These are phyloP conservation scores for Phialophora chinensis DNA, from an alignment of 2,329 filamentous ascomycete genomes.

Conservation along the genomic window DNA sequence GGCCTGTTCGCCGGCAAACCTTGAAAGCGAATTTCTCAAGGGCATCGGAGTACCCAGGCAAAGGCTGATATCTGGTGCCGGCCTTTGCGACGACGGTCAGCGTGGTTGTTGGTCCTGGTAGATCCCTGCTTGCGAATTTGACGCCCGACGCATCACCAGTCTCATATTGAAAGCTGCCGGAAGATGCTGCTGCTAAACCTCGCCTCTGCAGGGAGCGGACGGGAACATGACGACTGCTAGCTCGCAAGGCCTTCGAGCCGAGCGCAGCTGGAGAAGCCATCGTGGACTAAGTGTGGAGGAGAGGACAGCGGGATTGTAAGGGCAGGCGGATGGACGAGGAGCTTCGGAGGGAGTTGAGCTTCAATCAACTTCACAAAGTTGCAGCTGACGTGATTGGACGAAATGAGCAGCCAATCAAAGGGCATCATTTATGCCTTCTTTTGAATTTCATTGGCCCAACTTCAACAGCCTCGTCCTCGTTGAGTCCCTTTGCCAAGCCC, in stretches of 20 bases:
- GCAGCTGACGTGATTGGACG: slow-evolving; percentile 20
- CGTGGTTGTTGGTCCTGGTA: slow-evolving; percentile 85
- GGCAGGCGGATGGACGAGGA: slow-evolving; percentile 14
- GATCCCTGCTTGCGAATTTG: slow-evolving; percentile 91
- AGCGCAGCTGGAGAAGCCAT: slow-evolving; percentile 73
- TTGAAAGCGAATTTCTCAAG: slow-evolving; percentile 98
- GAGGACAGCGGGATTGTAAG: slow-evolving; percentile 34
- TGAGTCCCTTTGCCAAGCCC: slow-evolving; percentile 21
- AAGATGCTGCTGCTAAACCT: slow-evolving; percentile 70
- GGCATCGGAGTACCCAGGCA: slow-evolving; percentile 86
- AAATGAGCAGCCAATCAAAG: neutral
- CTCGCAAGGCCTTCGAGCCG: slow-evolving; percentile 68
- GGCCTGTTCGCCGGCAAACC: slow-evolving; percentile 59
- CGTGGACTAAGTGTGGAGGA: slow-evolving; percentile 46
- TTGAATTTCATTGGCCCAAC: too few relatives aligned
- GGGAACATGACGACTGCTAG: slow-evolving; percentile 65
- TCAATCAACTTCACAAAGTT: slow-evolving; percentile 18
- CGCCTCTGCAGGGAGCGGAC: slow-evolving; percentile 62
- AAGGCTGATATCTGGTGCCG: slow-evolving; percentile 88
- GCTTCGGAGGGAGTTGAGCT: slow-evolving; percentile 27
- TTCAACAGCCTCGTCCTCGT: too few relatives aligned
- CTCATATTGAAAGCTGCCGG: slow-evolving; percentile 83
- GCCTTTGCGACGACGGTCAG: slow-evolving; percentile 92
- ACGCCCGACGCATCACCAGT: slow-evolving; percentile 82
- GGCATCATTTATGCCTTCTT: too few relatives aligned